phyloP scores from a whole-genome alignment of 2,329 filamentous ascomycete species.

The Penicillium sp. region DNA sequence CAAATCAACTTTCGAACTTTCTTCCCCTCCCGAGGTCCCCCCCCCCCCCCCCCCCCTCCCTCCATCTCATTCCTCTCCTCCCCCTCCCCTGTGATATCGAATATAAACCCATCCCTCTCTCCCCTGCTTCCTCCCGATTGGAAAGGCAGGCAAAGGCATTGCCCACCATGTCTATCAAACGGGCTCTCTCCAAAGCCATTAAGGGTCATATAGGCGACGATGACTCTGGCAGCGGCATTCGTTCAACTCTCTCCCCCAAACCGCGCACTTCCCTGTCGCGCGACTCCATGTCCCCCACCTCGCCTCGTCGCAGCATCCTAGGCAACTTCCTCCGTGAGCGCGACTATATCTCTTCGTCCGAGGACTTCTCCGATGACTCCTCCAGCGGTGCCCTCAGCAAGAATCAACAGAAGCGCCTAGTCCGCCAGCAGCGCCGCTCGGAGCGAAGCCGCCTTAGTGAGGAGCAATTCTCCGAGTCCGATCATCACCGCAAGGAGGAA shows the following conservation, averaged over 20 bases:
- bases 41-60: slow-evolving; percentile 12
- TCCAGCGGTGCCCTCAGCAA: slow-evolving; percentile 45
- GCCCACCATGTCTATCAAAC: slow-evolving; percentile 53
- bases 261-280: slow-evolving; percentile 20
- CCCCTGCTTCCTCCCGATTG: not conserved
- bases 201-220: slow-evolving; percentile 33
- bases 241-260: slow-evolving; percentile 24
- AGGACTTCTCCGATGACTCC: slow-evolving; percentile 47
- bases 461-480: slow-evolving; percentile 47
- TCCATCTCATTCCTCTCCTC: no score
- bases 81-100: no score
- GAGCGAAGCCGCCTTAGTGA: slow-evolving; percentile 47
- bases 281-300: slow-evolving; percentile 26
- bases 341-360: slow-evolving; percentile 48
- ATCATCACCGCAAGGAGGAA: slow-evolving; percentile 48
- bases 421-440: slow-evolving; percentile 45
- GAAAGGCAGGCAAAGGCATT: not conserved
- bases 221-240: slow-evolving; percentile 25
- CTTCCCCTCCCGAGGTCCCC: slow-evolving; percentile 15
- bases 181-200: slow-evolving; percentile 47
- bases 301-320: slow-evolving; percentile 46
- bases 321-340: slow-evolving; percentile 46
- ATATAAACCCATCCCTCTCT: not conserved
- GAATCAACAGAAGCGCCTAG: slow-evolving; percentile 50
- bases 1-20: no score